Evolutionary conservation across 345 rosid genomes (phyloP), one percentile per base, ranked within the genome.

Genomic region (Schrenkiella parvula): DNA sequence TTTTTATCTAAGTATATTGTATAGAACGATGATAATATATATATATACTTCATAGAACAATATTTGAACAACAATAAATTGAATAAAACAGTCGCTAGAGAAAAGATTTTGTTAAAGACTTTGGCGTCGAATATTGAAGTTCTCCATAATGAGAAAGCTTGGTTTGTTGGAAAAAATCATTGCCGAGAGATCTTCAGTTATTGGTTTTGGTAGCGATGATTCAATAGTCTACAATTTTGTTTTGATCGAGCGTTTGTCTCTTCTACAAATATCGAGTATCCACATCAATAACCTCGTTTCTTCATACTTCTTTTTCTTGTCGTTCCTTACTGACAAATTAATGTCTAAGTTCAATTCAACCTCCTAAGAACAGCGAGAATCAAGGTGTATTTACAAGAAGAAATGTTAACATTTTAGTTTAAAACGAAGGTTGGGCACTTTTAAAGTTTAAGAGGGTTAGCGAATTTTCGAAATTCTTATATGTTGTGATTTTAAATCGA

Each of bases 211-310:
- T 29, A 15, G 22, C 59, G 38, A 53, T 14, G 58, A 53, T n/a
- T 53, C 58, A 53, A 28, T 53, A 53, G 3, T 54, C 22, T 54
- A 29, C 1, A 15, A 4, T 9, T 54, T 29, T 54, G 38, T 54
- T 54, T n/a, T 54, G 22, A 54, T n/a, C 59, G 22, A 8, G 22
- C 22, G 58, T 53, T 54, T 53, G 37, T 53, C 37, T 28, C 37
- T 53, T 53, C 13, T 53, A 52, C 35, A 52, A n/a, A n/a, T n/a
- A n/a, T n/a, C n/a, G n/a, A n/a, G n/a, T n/a, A n/a, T n/a, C n/a
- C n/a, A n/a, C n/a, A n/a, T n/a, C n/a, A n/a, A n/a, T n/a, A n/a
- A 53, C 58, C 58, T 53, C 58, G 18, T 53, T 53, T 52, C 58
- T 17, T 26, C 21, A n/a, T 52, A 52, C 8, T 25, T 25, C 1